Evolutionary conservation across 1,284 basidiomycete species (phyloP), one percentile per base, ranked within the genome.

Genomic region (Microbotryomycetes sp.): DNA sequence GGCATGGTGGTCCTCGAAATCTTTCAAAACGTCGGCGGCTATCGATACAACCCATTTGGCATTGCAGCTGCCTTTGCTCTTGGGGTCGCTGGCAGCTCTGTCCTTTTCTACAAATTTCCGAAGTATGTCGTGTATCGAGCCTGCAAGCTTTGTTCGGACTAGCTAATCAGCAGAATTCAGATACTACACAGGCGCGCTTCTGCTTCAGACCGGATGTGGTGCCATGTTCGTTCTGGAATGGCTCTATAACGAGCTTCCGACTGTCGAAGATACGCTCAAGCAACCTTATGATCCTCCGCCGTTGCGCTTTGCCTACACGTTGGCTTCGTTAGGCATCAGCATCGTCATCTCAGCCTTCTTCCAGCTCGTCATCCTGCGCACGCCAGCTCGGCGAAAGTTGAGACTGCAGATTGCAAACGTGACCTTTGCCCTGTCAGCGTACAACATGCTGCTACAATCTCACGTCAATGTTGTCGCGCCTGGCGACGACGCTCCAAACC

Each of bases 371-470:
- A 46, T 67, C 48, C 59, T 64, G 45, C 56, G 65, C 7, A 54
- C 65, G 6, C 65, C 65, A 1, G 65, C 65, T 11, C 62, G 65
- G 6, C 59, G 56, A 4, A 56, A 62, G 23, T 49, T 67, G 5
- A 61, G 65, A 24, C 45, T 61, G 5, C 54, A 64, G 49, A 56
- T 67, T 46, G 61, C 65, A 11, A 45, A 56, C 9, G 54, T 60
- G 26, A 63, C 61, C 18, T 69, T 62, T 26, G 58, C 57, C n/a
- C 60, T 67, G 18, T 62, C 62, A 21, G 48, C 52, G 3, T 63
- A 62, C 62, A 69, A 69, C 47, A 55, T 56, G 18, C 56, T 69
- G 24, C 51, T 69, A 6, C 67, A 69, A 23, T 47, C 54, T 2
- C 58, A 56, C 35, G 56, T 64, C 50, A 66, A 66, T 49, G 55